Evolutionary conservation across 2,329 filamentous ascomycete species (phyloP).

Genomic region (Fusarium coffeatum): DNA sequence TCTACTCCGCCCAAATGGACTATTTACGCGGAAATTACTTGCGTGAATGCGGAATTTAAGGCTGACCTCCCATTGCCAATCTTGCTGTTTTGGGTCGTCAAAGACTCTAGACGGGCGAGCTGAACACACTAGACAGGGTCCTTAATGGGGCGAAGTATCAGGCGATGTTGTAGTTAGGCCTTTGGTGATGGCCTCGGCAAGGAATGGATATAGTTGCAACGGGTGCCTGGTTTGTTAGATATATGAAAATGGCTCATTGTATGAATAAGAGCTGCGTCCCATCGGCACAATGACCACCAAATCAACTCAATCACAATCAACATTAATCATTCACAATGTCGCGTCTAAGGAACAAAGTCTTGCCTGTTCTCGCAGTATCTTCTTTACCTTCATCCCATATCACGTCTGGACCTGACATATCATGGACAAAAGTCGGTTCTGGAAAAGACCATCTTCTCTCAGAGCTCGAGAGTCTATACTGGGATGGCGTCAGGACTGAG

Average conservation of each 20-base stretch:
- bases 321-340: constrained; percentile 20
- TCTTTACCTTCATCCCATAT: constrained; percentile 23
- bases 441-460: constrained; percentile 31
- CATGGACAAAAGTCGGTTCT: constrained; percentile 23
- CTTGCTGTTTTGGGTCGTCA: constrained; percentile 26
- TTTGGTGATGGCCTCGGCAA: background rate
- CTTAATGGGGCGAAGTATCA: constrained; percentile 30
- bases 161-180: constrained; percentile 13
- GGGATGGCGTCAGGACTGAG: constrained; percentile 39
- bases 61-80: constrained; percentile 5
- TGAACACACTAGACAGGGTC: constrained; percentile 19
- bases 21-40: constrained; percentile 17
- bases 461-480: constrained; percentile 36
- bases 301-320: background rate
- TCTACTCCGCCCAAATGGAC: constrained; percentile 12
- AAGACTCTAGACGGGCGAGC: constrained; percentile 24
- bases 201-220: background rate
- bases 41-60: constrained; percentile 23
- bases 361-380: constrained; percentile 23
- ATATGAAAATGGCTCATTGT: background rate
- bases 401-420: constrained; percentile 27
- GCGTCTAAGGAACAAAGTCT: constrained; percentile 24
- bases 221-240: background rate
- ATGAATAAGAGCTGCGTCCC: background rate
- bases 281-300: background rate